phyloP scores from a whole-genome alignment of 306 rosid species.

The Astragalus membranaceus region DNA sequence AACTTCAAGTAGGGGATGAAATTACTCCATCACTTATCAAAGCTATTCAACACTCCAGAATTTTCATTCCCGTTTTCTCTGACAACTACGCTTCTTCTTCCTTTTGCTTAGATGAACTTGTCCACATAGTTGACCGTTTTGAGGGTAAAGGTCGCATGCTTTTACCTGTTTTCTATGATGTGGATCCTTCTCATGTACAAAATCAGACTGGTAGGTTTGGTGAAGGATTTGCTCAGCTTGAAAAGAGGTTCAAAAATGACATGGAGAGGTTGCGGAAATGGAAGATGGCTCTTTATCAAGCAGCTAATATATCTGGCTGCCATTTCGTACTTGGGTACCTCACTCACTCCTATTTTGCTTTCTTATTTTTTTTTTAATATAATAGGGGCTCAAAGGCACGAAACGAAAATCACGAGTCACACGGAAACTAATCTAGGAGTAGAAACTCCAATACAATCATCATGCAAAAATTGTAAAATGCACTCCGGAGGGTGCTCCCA shows the following conservation, averaged over 20 bases:
- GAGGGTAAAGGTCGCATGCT: neutral
- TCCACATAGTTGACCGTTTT: neutral
- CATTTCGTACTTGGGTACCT: neutral
- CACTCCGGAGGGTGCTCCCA: too few species aligned
- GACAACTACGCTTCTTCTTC: neutral
- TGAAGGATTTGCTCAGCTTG: neutral
- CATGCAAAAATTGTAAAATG: too few species aligned
- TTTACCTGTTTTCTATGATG: neutral
- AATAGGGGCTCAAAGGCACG: too few species aligned
- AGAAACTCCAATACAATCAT: too few species aligned
- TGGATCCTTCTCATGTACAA: neutral
- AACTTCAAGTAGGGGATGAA: neutral
- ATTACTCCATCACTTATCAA: neutral
- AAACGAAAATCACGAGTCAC: too few species aligned
- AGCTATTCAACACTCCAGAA: neutral
- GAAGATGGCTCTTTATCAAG: neutral
- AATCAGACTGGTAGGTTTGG: neutral
- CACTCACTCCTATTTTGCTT: neutral
- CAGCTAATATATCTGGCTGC: neutral
- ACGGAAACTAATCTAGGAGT: too few species aligned
- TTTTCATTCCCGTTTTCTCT: neutral
- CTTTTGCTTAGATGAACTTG: slow-evolving; percentile 21
- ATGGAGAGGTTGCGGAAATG: neutral
- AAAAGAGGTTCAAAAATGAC: neutral
- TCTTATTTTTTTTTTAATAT: too few species aligned